Evolutionary conservation across 1,284 basidiomycete genomes (phyloP).

Genomic region (Quambalaria eucalypti): DNA sequence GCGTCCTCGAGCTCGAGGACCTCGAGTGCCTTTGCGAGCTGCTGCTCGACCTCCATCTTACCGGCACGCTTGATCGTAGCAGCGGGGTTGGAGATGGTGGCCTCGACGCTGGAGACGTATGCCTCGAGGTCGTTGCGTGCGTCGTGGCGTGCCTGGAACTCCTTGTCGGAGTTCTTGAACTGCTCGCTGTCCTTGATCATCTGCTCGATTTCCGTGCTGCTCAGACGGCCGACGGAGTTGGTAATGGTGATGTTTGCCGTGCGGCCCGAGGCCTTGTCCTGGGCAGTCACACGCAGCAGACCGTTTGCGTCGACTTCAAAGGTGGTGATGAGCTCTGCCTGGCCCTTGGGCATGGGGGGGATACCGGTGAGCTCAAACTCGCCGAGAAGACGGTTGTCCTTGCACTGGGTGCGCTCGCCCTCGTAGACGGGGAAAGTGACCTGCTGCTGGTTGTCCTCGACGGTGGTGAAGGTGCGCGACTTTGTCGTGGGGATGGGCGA

Average conservation of each 20-base stretch:
- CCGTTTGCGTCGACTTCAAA: constrained; percentile 48
- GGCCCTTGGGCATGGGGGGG: constrained; percentile 45
- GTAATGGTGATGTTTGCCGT: constrained; percentile 48
- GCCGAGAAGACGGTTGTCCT: constrained; percentile 47
- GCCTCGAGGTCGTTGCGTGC: constrained; percentile 46
- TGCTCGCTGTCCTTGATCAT: constrained; percentile 48
- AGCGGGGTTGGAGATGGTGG: constrained; percentile 43
- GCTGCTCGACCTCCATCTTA: constrained; percentile 46
- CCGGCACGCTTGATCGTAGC: constrained; percentile 43
- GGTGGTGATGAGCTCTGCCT: constrained; percentile 45
- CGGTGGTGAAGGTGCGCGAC: constrained; percentile 46
- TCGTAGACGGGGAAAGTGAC: constrained; percentile 48
- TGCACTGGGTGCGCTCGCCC: constrained; percentile 47
- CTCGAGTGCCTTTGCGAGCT: constrained; percentile 47
- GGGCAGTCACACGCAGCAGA: constrained; percentile 44
- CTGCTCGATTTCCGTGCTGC: constrained; percentile 46
- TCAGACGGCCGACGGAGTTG: constrained; percentile 46
- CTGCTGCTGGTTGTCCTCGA: constrained; percentile 47
- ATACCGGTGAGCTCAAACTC: constrained; percentile 47
- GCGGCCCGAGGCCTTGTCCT: constrained; percentile 45
- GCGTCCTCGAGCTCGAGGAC: constrained; percentile 45
- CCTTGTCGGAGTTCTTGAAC: constrained; percentile 46
- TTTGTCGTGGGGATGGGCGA: constrained; percentile 46
- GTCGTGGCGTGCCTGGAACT: constrained; percentile 47
- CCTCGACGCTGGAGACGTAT: constrained; percentile 45